These are phyloP conservation scores for Phlyctochytrium arcticum DNA, from an alignment of 192 early-diverging fungal genomes.

Conservation along the genomic window DNA sequence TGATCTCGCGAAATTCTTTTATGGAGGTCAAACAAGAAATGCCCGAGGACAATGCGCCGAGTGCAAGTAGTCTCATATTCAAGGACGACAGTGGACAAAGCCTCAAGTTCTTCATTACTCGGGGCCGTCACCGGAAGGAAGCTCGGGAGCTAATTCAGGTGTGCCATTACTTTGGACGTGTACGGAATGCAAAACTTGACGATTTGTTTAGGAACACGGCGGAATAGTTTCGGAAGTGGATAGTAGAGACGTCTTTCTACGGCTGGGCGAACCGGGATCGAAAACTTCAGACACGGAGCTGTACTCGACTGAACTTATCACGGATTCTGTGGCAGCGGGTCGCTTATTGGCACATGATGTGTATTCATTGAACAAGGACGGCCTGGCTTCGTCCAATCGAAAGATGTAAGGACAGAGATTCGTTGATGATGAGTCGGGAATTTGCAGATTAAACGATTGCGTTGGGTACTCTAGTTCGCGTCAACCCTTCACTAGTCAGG, in stretches of 20 bases:
- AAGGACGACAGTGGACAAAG: background rate
- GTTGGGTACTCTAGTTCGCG: background rate
- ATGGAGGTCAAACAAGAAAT: too few relatives aligned
- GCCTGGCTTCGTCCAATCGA: background rate
- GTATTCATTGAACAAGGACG: background rate
- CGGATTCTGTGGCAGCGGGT: background rate
- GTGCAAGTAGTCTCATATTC: conserved; percentile 1
- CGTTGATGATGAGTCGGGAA: background rate
- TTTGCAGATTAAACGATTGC: background rate
- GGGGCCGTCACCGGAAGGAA: background rate
- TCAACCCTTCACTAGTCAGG: background rate
- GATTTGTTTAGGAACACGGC: background rate
- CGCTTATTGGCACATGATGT: background rate
- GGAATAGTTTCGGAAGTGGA: background rate
- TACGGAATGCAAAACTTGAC: background rate
- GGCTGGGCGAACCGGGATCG: background rate
- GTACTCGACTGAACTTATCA: conserved; percentile 5
- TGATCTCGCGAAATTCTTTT: too few relatives aligned
- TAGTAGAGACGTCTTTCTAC: background rate
- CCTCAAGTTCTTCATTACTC: conserved; percentile 8
- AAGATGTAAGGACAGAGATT: background rate
- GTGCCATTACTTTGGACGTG: background rate
- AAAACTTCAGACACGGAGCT: background rate
- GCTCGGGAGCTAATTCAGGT: conserved; percentile 3
- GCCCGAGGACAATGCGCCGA: too few relatives aligned